Evolutionary conservation across 306 rosid genomes (phyloP), one percentile per base, ranked within the genome.

Genomic region (Acacia crassicarpa): DNA sequence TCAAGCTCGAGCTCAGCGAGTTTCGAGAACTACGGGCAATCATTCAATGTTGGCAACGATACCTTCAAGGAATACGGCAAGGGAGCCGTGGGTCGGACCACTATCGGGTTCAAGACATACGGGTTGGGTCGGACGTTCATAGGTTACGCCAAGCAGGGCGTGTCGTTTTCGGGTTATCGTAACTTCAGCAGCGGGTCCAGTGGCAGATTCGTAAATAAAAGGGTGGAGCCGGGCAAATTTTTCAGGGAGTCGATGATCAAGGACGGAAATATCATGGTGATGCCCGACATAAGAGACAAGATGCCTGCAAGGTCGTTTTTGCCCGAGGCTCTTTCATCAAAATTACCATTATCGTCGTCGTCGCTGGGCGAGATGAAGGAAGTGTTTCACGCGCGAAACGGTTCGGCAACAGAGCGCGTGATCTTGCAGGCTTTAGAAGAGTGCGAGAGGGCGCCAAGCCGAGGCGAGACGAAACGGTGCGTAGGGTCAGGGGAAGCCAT

Each of bases 11-110:
- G 92, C 53, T 40, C 53, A n/a, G 93, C 88, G 32, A 78, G 46
- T 7, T 95, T 95, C 75, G 48, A 84, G 8, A 89, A 87, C 82
- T 95, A 95, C 43, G 99, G 99, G 6, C 87, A 77, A 83, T 95
- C 98, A 8, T 93, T 91, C 78, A 95, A 93, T 62, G 89, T 83
- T 0, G 99, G 99, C 1, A 95, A 91, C 72, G 99, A 95, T n/a
- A 85, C 95, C 17, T 95, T 95, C 70, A 85, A 83, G 1, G 95
- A 89, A 61, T 95, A 95, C 74, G 98, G 97, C 6, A 84, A 82
- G 73, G 93, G 91, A 9, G 70, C 98, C 0, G 20, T 33, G 7
- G 93, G 94, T 59, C 78, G 72, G 68, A 75, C 88, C 16, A 8
- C 78, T 0, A 43, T 95, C 68, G 96, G 88, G 43, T 95, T 95